Percentiles rank a stretch among this genome's conserved stretches.
These are phyloP conservation scores for Orbilia oligospora DNA, from an alignment of 2,329 filamentous ascomycete genomes.

Conservation along the genomic window DNA sequence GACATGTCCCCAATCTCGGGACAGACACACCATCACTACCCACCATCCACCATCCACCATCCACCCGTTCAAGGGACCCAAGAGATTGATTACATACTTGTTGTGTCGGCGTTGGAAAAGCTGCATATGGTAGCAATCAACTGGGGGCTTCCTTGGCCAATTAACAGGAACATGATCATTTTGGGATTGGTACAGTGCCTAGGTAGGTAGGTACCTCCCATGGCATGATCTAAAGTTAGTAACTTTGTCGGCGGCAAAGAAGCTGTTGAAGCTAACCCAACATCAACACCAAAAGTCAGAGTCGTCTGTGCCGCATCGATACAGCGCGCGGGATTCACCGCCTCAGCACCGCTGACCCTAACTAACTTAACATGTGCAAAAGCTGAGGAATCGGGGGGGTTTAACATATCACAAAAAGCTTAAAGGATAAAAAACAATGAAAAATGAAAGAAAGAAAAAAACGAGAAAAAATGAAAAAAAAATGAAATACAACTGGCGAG, in stretches of 20 bases:
- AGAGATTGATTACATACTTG: too few species aligned
- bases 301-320: slow-evolving; percentile 51
- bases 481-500: too few species aligned
- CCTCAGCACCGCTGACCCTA: slow-evolving; percentile 21
- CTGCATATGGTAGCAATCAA: slow-evolving; percentile 3
- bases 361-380: slow-evolving; percentile 29
- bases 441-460: too few species aligned
- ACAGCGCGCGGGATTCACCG: slow-evolving; percentile 48
- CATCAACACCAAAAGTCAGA: slow-evolving; percentile 21
- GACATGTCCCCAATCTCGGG: slow-evolving; percentile 21
- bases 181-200: slow-evolving; percentile 29
- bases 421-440: too few species aligned
- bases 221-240: slow-evolving; percentile 43
- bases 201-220: too few species aligned
- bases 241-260: slow-evolving; percentile 47
- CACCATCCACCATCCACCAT: neutral
- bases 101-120: slow-evolving; percentile 10
- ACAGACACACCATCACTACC: slow-evolving; percentile 2
- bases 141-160: slow-evolving; percentile 5
- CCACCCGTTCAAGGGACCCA: neutral
- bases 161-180: slow-evolving; percentile 5
- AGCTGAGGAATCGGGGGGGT: slow-evolving; percentile 22
- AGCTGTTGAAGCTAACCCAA: slow-evolving; percentile 45
- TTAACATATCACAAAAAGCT: slow-evolving; percentile 40
- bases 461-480: too few species aligned